Conservation (phyloP, 257 asterid species). For the Nicotiana tabacum region DNA sequence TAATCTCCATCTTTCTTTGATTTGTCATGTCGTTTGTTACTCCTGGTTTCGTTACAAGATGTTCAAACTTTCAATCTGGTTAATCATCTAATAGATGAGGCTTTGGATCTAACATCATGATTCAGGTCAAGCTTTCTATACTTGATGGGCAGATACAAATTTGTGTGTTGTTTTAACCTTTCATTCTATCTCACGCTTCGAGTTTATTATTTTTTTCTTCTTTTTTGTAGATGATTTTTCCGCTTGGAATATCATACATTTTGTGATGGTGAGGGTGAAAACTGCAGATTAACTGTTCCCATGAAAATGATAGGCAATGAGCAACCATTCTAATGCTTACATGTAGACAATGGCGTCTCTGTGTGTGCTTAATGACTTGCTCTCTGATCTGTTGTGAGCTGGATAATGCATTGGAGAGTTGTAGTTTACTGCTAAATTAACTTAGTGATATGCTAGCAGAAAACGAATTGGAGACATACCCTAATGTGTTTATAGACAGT, state of each 20-base stretch:
- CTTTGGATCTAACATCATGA: neutral
- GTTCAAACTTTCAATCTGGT: neutral
- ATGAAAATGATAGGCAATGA: neutral
- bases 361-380: neutral
- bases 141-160: neutral
- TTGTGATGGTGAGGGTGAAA: neutral
- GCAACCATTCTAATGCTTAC: neutral
- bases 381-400: neutral
- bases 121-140: neutral
- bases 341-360: neutral
- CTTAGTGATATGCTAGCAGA: neutral
- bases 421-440: neutral
- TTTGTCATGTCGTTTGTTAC: neutral
- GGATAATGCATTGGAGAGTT: neutral
- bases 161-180: neutral
- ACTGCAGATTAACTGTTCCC: no score
- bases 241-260: neutral
- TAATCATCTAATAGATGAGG: neutral
- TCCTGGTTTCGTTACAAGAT: neutral
- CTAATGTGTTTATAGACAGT: neutral
- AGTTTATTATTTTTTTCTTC: neutral
- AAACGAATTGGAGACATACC: neutral
- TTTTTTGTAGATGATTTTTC: neutral
- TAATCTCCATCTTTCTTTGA: neutral
- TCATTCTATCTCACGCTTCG: neutral